Conservation (phyloP, 306 rosid species). For the Cotoneaster glaucophyllus region DNA sequence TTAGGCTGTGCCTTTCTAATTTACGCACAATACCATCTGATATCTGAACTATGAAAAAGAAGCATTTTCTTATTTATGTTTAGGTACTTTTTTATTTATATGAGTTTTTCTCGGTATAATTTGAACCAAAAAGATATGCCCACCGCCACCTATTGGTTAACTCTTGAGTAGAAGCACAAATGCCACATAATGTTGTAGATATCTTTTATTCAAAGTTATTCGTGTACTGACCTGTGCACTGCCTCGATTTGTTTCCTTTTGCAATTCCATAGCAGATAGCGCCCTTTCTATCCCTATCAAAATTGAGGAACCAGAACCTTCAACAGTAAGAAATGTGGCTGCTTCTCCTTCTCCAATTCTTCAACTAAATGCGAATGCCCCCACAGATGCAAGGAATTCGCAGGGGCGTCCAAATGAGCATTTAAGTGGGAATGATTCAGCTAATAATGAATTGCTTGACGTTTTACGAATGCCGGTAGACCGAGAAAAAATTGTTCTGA, state of each 20-base stretch:
- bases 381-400: slow-evolving; percentile 16
- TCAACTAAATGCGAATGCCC: slow-evolving; percentile 1
- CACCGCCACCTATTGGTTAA: not conserved
- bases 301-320: slow-evolving; percentile 14
- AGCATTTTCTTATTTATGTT: not conserved
- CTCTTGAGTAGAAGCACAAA: not conserved
- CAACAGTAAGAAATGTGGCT: not conserved
- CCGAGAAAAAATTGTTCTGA: slow-evolving; percentile 47
- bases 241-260: not conserved
- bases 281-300: not conserved
- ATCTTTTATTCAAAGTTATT: not conserved
- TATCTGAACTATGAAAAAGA: not conserved
- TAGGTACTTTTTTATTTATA: not conserved
- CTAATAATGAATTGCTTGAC: slow-evolving; percentile 5
- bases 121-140: not conserved
- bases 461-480: slow-evolving; percentile 29
- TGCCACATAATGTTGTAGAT: not conserved
- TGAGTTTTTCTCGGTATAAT: not conserved
- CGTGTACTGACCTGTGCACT: not conserved
- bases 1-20: not conserved
- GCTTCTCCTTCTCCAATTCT: slow-evolving; percentile 9
- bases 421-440: slow-evolving; percentile 5
- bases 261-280: not conserved
- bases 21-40: not conserved
- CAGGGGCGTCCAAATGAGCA: slow-evolving; percentile 13